Base-by-base conservation (phyloP, 1,284 basidiomycete species). In the Malassezia equina region DNA sequence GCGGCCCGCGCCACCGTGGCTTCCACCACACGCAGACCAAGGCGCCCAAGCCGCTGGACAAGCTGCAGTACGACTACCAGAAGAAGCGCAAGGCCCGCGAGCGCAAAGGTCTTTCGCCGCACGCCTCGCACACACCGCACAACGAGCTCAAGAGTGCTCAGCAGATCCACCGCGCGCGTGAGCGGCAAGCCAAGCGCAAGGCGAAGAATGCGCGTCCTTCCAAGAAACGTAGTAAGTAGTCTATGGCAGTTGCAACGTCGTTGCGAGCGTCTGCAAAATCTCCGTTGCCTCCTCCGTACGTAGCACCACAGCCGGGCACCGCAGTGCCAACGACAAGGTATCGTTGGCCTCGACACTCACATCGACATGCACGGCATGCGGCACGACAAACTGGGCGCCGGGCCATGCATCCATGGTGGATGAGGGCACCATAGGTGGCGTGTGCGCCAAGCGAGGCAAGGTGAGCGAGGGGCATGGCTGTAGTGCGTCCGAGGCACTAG, bases 1-100 rank as follows among this genome's bases (percentile, higher is more conserved):
- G 54, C 27, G 48, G 58, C 0, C 44, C 48, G 17, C 79, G 79
- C 60, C 82, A 80, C 67, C 86, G 89, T 73, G 82, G 80, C 65
- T 69, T 53, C 44, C 52, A 62, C 23, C 67, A 71, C 44, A 70
- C 55, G 28, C 63, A 61, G 42, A 39, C 61, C 31, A 62, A 59
- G n/a, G 61, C 56, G 11, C 46, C 66, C 2, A 72, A 72, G 54
- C 39, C 52, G 1, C 45, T 62, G 12, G 60, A 62, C 33, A 58
- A 53, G 40, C 43, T 44, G 15, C 44, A 49, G 21, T 60, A 56
- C 33, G 52, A 52, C 41, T 60, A 60, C 47, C 21, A 58, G 24
- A 48, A 46, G 39, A 62, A 66, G 49, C 56, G 64, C 11, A 66
- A 68, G 43, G 55, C 55, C 19, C 46, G 60, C 36, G 55, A 69